phyloP scores from a whole-genome alignment of 108 stramenopile genomes.

The Fistulifera solaris region DNA sequence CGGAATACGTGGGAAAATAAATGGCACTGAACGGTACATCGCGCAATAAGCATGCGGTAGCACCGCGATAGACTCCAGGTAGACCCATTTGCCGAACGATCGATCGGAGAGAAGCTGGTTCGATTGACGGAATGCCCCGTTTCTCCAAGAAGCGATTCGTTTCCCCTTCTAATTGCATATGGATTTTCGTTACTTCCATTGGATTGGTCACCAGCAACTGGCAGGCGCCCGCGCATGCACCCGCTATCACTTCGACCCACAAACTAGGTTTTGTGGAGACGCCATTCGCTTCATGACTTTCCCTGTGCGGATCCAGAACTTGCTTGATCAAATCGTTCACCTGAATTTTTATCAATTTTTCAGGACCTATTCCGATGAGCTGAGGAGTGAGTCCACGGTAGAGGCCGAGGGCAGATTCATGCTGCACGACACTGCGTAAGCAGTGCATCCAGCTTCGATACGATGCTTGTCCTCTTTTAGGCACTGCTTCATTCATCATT shows the following conservation, averaged over 20 bases:
- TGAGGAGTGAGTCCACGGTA: slow-evolving; percentile 43
- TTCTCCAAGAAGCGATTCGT: slow-evolving; percentile 11
- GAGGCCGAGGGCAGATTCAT: slow-evolving; percentile 32
- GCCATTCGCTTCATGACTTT: neutral
- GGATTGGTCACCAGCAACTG: slow-evolving; percentile 69
- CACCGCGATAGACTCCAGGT: slow-evolving; percentile 48
- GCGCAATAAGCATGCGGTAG: slow-evolving; percentile 38
- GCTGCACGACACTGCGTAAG: slow-evolving; percentile 13
- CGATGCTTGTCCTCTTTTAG: neutral
- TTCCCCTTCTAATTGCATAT: slow-evolving; percentile 41
- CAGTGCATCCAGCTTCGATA: slow-evolving; percentile 34
- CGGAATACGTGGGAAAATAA: slow-evolving; percentile 54
- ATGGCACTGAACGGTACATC: slow-evolving; percentile 62
- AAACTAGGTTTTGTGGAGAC: slow-evolving; percentile 4
- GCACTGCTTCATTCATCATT: slow-evolving; percentile 37
- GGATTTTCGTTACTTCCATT: slow-evolving; percentile 63
- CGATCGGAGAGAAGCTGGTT: slow-evolving; percentile 9
- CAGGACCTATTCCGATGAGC: slow-evolving; percentile 49
- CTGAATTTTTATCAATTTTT: slow-evolving; percentile 51
- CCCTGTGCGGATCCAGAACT: neutral
- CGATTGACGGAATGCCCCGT: slow-evolving; percentile 6
- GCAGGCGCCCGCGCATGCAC: slow-evolving; percentile 46
- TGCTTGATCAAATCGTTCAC: slow-evolving; percentile 33
- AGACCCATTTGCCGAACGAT: slow-evolving; percentile 34
- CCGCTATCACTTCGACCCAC: slow-evolving; percentile 30